Evolutionary conservation across 2,329 filamentous ascomycete species (phyloP), one percentile per base, ranked within the genome.

Genomic region (Fusarium sp.): DNA sequence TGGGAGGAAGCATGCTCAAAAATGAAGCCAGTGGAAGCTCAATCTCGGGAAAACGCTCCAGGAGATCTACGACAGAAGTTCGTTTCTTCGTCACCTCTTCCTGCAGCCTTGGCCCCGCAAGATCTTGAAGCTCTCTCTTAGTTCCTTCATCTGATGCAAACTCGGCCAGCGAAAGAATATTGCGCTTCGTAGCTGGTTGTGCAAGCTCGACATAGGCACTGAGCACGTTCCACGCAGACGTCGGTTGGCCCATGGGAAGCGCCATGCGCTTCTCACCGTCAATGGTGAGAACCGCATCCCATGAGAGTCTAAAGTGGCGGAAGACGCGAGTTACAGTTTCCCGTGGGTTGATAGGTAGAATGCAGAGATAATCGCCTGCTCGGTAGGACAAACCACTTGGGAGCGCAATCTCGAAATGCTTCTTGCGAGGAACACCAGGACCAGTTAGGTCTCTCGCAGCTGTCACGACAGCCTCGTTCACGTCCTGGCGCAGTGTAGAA

Each of bases 301-400:
- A 91, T 0, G 90, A 85, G 1, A 95, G 79, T 0, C 85, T 80
- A 75, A 94, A 94, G n/a, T 85, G 83, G 9, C 85, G 81, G 79
- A 94, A 87, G 0, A 87, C 91, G 7, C 91, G 84, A 6, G 84
- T 83, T 4, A 94, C 86, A 9, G 83, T 88, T 31, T 84, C 80
- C 39, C 84, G 83, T 1, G 89, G 88, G 74, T 95, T 95, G 34
- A 92, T 80, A 0, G 92, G 92, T 2, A 94, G 81, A 3, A 94
- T 82, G 0, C 91, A 88, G 0, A 95, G 84, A 75, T 96, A 94
- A 73, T 95, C 92, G 14, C 92, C 92, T 2, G 90, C 87, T 24
- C 85, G 84, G 76, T 94, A 95, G 0, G 83, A 84, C 82, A 88
- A 84, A 45, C 85, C 87, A 0, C 83, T 85, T 0, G 92, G 92